A percentile compares a stretch with the other conserved stretches of the same genome.
These are phyloP conservation scores for Cyamopsis tetragonoloba DNA, from an alignment of 306 rosid species.

Conservation along the genomic window DNA sequence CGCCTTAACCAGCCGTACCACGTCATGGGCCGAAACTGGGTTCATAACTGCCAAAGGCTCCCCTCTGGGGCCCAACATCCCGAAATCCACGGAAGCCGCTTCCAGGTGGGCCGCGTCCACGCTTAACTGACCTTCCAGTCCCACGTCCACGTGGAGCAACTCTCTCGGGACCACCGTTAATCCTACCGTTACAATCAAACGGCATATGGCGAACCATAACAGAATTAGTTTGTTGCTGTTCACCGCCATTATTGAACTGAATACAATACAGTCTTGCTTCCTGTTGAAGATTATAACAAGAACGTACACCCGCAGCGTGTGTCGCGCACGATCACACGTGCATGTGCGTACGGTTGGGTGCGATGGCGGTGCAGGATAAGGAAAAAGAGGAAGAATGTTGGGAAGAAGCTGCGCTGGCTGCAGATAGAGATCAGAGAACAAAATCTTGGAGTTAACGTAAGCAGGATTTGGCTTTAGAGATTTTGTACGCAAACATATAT, in stretches of 20 bases:
- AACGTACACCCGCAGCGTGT: no score
- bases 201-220: conserved; percentile 53
- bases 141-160: conserved; percentile 46
- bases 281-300: no score
- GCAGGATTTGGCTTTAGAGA: conserved; percentile 64
- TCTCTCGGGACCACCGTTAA: conserved; percentile 50
- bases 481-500: conserved; percentile 61
- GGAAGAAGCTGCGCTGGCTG: no score
- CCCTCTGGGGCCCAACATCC: conserved; percentile 42
- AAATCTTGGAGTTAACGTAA: conserved; percentile 64
- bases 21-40: conserved; percentile 62
- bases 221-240: conserved; percentile 51
- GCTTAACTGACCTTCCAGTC: conserved; percentile 56
- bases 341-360: background rate
- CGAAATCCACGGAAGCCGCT: conserved; percentile 67
- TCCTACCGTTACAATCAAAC: conserved; percentile 59
- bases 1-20: conserved; percentile 39
- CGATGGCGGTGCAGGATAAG: background rate
- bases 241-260: conserved; percentile 29
- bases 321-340: background rate
- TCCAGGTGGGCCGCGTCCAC: conserved; percentile 44
- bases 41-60: conserved; percentile 54
- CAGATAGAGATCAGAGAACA: conserved; percentile 32
- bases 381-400: conserved; percentile 7
- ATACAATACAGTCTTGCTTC: no score